Evolutionary conservation across 2,329 filamentous ascomycete species (phyloP), one percentile per base, ranked within the genome.

Genomic region (Cytospora paraplurivora): DNA sequence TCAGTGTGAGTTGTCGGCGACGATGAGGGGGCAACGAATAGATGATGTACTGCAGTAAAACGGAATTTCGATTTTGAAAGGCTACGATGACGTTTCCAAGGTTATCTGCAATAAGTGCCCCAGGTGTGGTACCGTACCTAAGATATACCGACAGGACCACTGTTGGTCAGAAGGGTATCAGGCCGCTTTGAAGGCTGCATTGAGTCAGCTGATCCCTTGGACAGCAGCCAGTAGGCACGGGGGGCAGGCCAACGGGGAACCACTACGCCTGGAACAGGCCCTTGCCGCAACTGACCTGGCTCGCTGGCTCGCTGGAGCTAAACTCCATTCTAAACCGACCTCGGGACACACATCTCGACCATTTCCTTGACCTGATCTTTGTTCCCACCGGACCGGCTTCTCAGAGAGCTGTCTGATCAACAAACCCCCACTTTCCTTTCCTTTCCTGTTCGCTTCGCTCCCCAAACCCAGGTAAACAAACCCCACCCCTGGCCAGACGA

Each of bases 181-280:
- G 27, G 58, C 19, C 12, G 27, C 51, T 44, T 33, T 34, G 10
- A 6, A 33, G 37, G 35, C 32, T 34, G 47, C 51, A 19, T 44
- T 27, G 32, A 50, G 59, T 61, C 59, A 61, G 59, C 51, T 55
- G 59, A 55, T 41, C 34, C 33, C 12, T 21, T 47, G 44, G 27
- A 55, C 32, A 61, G 21, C 33, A 38, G n/a, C 17, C 32, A 13
- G 34, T 8, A 55, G 27, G 8, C 3, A 27, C 27, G 2, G 27
- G 27, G 27, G n/a, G n/a, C 13, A 55, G 27, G 8, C 3, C 35
- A 27, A 27, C 27, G 2, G 27, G 27, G 27, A 27, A 27, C 27
- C 27, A 27, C 27, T 27, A 27, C 27, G 27, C 32, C 32, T 33
- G 1, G 27, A 38, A n/a, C 3, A 52, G 21, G 33, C 11, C 44